Conservation (phyloP, 2,329 filamentous ascomycete genomes). For the Ampelomyces quisqualis region DNA sequence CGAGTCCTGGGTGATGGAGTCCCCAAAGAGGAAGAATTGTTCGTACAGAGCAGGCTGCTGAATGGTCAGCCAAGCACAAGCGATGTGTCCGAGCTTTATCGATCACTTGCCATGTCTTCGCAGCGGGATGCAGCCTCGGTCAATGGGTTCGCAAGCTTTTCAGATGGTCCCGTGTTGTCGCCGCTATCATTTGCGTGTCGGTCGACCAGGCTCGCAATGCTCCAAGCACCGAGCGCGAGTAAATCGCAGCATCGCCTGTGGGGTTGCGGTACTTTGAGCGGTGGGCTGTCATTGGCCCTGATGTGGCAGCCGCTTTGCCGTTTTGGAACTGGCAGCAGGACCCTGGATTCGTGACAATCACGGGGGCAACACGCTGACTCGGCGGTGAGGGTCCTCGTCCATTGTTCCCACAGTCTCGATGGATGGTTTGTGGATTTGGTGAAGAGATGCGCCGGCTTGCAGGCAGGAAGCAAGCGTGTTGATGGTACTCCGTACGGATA, state of each 20-base stretch:
- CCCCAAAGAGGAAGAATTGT: slow-evolving; percentile 74
- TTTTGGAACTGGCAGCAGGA: not conserved
- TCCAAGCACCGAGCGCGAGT: not conserved
- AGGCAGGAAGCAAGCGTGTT: not conserved
- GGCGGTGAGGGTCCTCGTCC: not conserved
- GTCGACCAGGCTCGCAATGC: not conserved
- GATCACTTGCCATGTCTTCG: slow-evolving; percentile 13
- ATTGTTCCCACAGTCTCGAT: slow-evolving; percentile 1
- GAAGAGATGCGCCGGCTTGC: not conserved
- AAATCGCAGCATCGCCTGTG: too few species aligned
- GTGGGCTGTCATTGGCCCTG: slow-evolving; percentile 7
- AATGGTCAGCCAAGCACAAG: slow-evolving; percentile 3
- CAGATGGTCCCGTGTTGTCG: not conserved
- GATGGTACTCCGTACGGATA: too few species aligned
- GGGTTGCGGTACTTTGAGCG: slow-evolving; percentile 3
- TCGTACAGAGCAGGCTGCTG: slow-evolving; percentile 38
- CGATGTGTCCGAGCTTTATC: not conserved
- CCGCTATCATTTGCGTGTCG: not conserved
- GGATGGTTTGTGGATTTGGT: not conserved
- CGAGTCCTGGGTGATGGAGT: slow-evolving; percentile 78
- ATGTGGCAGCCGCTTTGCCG: slow-evolving; percentile 4
- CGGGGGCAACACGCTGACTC: slow-evolving; percentile 13
- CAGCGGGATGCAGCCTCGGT: not conserved
- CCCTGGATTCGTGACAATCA: slow-evolving; percentile 13
- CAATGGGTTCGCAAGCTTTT: slow-evolving; percentile 1